phyloP scores from a whole-genome alignment of 139 green algal genomes.

The Coelastrella sp. region DNA sequence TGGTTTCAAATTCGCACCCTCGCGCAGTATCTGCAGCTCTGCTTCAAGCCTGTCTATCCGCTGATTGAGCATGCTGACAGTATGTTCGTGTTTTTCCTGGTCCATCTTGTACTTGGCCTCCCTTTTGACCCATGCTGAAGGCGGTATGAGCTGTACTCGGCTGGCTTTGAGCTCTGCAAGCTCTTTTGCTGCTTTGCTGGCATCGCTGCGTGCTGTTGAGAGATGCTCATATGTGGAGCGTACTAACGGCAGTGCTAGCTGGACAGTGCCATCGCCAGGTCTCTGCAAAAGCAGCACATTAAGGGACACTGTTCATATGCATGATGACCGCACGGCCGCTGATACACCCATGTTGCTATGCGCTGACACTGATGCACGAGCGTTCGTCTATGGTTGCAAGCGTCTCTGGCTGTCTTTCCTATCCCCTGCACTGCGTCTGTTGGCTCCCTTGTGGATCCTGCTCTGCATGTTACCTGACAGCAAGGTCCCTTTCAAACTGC shows the following conservation, averaged over 20 bases:
- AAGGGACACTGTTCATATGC: not conserved
- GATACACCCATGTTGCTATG: too few relatives aligned
- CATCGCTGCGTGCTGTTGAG: not conserved
- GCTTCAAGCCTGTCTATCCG: slow-evolving; percentile 32
- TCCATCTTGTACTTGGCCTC: slow-evolving; percentile 56
- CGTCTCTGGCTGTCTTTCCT: too few relatives aligned
- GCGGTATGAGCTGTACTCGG: slow-evolving; percentile 42
- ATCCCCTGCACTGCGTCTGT: too few relatives aligned
- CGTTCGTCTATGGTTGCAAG: too few relatives aligned
- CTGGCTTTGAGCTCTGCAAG: slow-evolving; percentile 46
- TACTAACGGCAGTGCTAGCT: slow-evolving; percentile 15
- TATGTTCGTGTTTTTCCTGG: slow-evolving; percentile 44
- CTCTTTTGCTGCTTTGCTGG: slow-evolving; percentile 27
- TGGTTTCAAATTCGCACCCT: slow-evolving; percentile 20
- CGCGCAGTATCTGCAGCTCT: slow-evolving; percentile 38
- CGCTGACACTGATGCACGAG: too few relatives aligned
- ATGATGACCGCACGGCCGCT: not conserved
- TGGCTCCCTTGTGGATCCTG: too few relatives aligned
- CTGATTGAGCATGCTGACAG: slow-evolving; percentile 27
- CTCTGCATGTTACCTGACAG: too few relatives aligned
- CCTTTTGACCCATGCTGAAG: slow-evolving; percentile 45
- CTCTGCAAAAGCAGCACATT: slow-evolving; percentile 2
- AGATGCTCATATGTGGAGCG: slow-evolving; percentile 30
- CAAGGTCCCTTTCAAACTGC: too few relatives aligned
- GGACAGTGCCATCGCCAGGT: not conserved